A percentile compares a stretch with the other conserved stretches of the same genome.
Conservation (phyloP, 805 yeast species). For the Candida alai region DNA sequence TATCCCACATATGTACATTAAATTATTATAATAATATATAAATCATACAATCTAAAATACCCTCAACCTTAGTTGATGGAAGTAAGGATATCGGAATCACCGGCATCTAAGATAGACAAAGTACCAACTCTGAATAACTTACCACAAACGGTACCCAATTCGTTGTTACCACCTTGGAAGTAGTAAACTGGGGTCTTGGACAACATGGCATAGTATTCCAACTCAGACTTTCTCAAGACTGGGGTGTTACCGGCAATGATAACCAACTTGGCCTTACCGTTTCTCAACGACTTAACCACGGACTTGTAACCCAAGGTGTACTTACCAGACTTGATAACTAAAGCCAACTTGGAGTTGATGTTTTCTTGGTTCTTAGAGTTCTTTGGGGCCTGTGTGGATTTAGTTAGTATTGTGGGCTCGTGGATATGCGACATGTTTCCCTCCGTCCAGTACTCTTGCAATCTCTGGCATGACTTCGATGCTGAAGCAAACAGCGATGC, state of each 20-base stretch:
- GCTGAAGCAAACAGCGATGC: background rate
- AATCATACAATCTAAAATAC: slow-evolving; percentile 1
- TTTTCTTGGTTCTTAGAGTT: slow-evolving; percentile 75
- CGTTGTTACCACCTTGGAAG: slow-evolving; percentile 99
- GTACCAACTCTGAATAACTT: slow-evolving; percentile 99
- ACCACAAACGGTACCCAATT: slow-evolving; percentile 99
- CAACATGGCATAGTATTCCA: slow-evolving; percentile 99
- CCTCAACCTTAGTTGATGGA: slow-evolving; percentile 32
- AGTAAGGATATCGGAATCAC: slow-evolving; percentile 98
- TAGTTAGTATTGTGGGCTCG: slow-evolving; percentile 14
- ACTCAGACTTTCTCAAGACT: slow-evolving; percentile 98
- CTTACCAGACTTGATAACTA: slow-evolving; percentile 98
- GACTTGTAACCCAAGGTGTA: slow-evolving; percentile 99
- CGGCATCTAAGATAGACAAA: slow-evolving; percentile 92
- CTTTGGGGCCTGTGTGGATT: slow-evolving; percentile 88
- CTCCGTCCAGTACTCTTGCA: no score
- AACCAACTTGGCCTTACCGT: slow-evolving; percentile 97
- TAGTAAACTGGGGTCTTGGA: slow-evolving; percentile 96
- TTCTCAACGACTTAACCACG: slow-evolving; percentile 96
- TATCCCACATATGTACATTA: slow-evolving; percentile 4
- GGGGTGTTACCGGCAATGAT: slow-evolving; percentile 99
- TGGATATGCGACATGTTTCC: background rate
- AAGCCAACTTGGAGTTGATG: slow-evolving; percentile 97
- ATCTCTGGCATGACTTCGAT: no score
- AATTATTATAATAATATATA: slow-evolving; percentile 5